A percentile compares a stretch with the other conserved stretches of the same genome.
phyloP scores from a whole-genome alignment of 768 basidiomycete species.

The Podaxis sp. region DNA sequence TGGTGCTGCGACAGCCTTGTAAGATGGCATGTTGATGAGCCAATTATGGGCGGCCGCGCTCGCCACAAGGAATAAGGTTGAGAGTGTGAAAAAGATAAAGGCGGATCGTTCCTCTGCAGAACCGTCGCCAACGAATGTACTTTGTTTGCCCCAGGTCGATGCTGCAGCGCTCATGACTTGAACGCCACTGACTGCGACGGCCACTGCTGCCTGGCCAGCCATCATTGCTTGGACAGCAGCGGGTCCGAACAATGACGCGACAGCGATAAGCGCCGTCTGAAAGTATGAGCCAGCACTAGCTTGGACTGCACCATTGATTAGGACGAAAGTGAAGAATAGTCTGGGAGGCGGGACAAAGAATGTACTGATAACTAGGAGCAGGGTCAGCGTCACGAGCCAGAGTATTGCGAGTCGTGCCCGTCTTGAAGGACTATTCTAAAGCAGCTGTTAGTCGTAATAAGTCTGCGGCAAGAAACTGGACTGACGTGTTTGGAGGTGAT shows the following conservation, averaged over 20 bases:
- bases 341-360: conserved; percentile 49
- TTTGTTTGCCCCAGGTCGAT: conserved; percentile 46
- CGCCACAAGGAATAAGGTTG: conserved; percentile 57
- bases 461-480: conserved; percentile 10
- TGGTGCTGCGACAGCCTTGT: conserved; percentile 47
- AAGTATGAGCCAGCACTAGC: conserved; percentile 68
- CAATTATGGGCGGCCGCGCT: conserved; percentile 51
- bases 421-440: conserved; percentile 55
- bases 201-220: conserved; percentile 84
- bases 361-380: conserved; percentile 63
- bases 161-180: conserved; percentile 64
- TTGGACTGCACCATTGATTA: conserved; percentile 56
- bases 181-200: conserved; percentile 73
- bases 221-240: conserved; percentile 69
- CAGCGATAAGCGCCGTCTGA: conserved; percentile 70
- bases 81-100: conserved; percentile 67
- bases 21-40: conserved; percentile 56
- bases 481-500: conserved; percentile 61
- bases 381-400: conserved; percentile 47
- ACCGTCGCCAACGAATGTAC: conserved; percentile 30
- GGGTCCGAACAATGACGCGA: conserved; percentile 79
- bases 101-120: conserved; percentile 66
- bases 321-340: conserved; percentile 60
- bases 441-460: not conserved
- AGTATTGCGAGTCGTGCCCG: conserved; percentile 50